Conservation (phyloP, 1,139 yeast genomes). For the Nakaseomyces uthaithaninus region DNA sequence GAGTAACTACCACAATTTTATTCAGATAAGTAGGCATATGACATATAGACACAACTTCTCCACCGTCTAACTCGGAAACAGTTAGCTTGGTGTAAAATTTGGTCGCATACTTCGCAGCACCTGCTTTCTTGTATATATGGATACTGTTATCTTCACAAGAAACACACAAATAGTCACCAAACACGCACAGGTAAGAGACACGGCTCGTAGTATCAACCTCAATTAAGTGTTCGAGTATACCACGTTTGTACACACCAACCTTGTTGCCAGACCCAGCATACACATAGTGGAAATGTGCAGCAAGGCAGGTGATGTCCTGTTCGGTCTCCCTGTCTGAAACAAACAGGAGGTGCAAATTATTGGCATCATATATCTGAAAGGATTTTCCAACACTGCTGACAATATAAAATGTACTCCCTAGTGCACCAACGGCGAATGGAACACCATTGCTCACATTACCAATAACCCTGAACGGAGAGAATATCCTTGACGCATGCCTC, state of each 20-base stretch:
- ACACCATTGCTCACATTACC: conserved; percentile 70
- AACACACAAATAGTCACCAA: conserved; percentile 75
- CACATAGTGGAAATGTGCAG: conserved; percentile 78
- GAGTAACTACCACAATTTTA: conserved; percentile 72
- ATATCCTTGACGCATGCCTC: conserved; percentile 37
- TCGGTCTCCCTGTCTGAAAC: conserved; percentile 77
- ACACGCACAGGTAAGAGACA: conserved; percentile 48
- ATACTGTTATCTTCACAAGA: conserved; percentile 45
- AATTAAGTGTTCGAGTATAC: conserved; percentile 55
- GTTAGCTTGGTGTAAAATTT: conserved; percentile 59
- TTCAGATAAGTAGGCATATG: conserved; percentile 93
- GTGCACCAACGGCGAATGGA: conserved; percentile 82
- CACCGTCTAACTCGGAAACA: conserved; percentile 54
- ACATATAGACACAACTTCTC: conserved; percentile 51
- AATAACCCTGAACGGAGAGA: conserved; percentile 49
- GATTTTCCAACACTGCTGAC: conserved; percentile 86
- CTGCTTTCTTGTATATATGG: conserved; percentile 52
- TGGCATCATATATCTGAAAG: conserved; percentile 90
- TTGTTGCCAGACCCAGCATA: conserved; percentile 67
- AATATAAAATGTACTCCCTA: conserved; percentile 80
- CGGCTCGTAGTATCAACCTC: conserved; percentile 31
- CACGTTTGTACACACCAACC: conserved; percentile 78
- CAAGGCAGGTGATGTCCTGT: conserved; percentile 57
- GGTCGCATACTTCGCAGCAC: conserved; percentile 43
- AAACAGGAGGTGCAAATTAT: conserved; percentile 75